Base-by-base conservation (phyloP, 108 stramenopile species). In the Mayamaea pseudoterrestris region DNA sequence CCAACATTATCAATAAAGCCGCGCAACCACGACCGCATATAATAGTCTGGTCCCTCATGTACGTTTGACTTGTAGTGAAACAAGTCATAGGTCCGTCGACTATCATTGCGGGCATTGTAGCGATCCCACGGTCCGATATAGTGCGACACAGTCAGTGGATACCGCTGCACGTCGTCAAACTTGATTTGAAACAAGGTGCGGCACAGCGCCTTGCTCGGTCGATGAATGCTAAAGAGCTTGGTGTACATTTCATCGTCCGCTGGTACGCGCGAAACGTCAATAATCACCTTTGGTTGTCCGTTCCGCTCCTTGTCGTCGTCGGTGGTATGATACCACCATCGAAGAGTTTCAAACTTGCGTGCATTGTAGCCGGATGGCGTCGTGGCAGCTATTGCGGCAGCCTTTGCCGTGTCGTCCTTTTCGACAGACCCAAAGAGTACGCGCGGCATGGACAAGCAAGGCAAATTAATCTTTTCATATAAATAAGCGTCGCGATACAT, bases 121-220 rank as follows among this genome's bases (percentile, higher is more conserved):
- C 70, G 59, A 30, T 65, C 70, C 23, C 43, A 29, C 16, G 64
- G 58, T 42, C 70, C 70, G 25, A 61, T 8, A 25, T 71, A 71
- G 34, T 71, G 70, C 39, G 53, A 41, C 8, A 48, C 49, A 12
- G 39, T 29, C 28, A 71, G 24, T 18, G 68, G 68, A 26, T 55
- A 63, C n/a, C 41, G 20, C 5, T 20, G 12, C 5, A 25, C 35
- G 25, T 49, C 55, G 9, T 49, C 12, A 6, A 55, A 22, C 16
- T 55, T 41, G 47, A 63, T 47, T 43, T 63, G 62, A 13, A 14
- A 47, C 26, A 50, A 44, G 12, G 37, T 36, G 0, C 62, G 54
- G 35, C 62, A 63, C 36, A 63, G 28, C n/a, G 30, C 41, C 25
- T 55, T 36, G 35, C 50, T 42, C 2, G 66, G 66, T 22, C 44